Evolutionary conservation across 805 yeast species (phyloP), one percentile per base, ranked within the genome.

Genomic region (Candida krabiensis): DNA sequence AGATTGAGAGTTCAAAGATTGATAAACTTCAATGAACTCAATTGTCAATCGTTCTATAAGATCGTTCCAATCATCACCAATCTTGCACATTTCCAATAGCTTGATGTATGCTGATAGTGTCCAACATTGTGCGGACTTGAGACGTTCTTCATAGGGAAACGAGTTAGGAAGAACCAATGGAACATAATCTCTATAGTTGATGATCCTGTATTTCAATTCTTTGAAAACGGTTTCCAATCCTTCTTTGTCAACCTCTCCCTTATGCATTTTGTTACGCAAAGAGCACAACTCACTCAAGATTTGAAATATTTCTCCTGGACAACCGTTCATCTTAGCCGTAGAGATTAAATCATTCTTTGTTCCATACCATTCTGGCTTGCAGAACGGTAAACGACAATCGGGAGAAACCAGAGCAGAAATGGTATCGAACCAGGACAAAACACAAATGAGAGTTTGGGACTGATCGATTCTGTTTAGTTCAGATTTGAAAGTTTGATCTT

Each of bases 391-490:
- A 13, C 83, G 56, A 46, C 76, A 75, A 53, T 77, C 82, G 1
- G 81, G 77, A 1, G 80, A 73, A 2, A 72, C 75, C 11, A 77
- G 58, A 1, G 82, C 78, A 19, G 75, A 61, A 4, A 77, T 72
- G 0, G 82, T 77, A 46, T 77, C 83, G 52, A 72, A 77, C 83
- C 83, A 77, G 0, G 80, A 70, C 12, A 77, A 51, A n/a, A 74
- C 77, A 24, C 70, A 69, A 5, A 75, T 70, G 19, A 73, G 60
- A 1, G 76, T 58, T 5, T 74, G 73, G 5, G 72, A 64, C 42
- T 75, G 77, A 47, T 73, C 75, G 15, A 73, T 75, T 29, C 63
- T 67, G 15, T 66, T 67, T 46, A 72, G 50, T 16, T 71, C 68
- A 4, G 62, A 47, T 24, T 61, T 55, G 56, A 72, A 73, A n/a